A percentile compares a stretch with the other conserved stretches of the same genome.
Evolutionary conservation across 257 asterid genomes (phyloP).

Genomic region (Prunella vulgaris): DNA sequence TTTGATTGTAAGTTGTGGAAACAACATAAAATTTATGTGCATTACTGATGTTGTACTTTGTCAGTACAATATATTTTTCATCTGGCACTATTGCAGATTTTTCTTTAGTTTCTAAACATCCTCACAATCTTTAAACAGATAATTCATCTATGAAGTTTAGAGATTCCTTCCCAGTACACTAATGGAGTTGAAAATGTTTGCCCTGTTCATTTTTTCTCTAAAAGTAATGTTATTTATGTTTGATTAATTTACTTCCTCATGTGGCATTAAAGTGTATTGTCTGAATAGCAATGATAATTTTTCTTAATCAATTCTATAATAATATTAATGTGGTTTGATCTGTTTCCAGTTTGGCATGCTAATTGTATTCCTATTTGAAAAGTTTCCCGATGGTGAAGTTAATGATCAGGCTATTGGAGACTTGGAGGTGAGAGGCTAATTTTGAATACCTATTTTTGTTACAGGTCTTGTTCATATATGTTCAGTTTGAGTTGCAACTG

Average conservation of each 20-base stretch:
- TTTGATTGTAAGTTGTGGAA: background rate
- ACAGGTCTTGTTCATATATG: background rate
- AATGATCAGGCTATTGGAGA: slow-evolving; percentile 80
- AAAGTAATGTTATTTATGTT: slow-evolving; percentile 1
- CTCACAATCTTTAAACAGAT: background rate
- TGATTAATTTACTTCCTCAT: slow-evolving; percentile 13
- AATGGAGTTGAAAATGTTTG: background rate
- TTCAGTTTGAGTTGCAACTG: slow-evolving; percentile 15
- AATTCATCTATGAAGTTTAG: background rate
- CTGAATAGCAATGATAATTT: background rate
- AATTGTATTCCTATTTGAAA: slow-evolving; percentile 73
- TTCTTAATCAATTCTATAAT: background rate
- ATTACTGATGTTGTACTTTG: background rate
- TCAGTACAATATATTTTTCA: background rate
- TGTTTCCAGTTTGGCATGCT: slow-evolving; percentile 87
- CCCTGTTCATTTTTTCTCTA: background rate
- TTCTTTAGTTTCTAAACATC: background rate
- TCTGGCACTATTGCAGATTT: background rate
- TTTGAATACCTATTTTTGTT: slow-evolving; percentile 6
- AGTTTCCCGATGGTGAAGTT: slow-evolving; percentile 59
- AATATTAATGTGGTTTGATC: slow-evolving; percentile 23
- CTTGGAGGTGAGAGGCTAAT: slow-evolving; percentile 60
- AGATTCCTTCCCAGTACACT: background rate
- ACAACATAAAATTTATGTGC: background rate
- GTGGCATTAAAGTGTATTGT: background rate